phyloP scores from a whole-genome alignment of 164 flowering plant species.

The Vitis rotundifolia region DNA sequence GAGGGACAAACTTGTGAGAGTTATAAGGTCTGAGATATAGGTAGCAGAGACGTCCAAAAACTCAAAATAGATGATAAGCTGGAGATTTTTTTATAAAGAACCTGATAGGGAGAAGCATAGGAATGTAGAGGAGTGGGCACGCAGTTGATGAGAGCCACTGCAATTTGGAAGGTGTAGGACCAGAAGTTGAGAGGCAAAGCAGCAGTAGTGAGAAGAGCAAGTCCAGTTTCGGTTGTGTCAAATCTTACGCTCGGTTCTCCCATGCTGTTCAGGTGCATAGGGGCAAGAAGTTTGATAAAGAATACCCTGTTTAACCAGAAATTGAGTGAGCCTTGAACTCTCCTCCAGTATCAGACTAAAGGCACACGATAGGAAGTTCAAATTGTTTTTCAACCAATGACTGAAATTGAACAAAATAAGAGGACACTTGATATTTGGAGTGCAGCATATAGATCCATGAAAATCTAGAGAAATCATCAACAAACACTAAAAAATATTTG shows the following conservation, averaged over 20 bases:
- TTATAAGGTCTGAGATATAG: too few species aligned
- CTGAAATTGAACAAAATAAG: too few species aligned
- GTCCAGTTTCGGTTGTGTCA: slow-evolving; percentile 14
- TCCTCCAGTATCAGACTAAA: slow-evolving; percentile 15
- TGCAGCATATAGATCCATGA: too few species aligned
- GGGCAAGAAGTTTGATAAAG: slow-evolving; percentile 15
- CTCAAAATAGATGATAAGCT: too few species aligned
- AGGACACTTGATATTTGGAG: too few species aligned
- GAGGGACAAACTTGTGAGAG: too few species aligned
- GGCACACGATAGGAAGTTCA: too few species aligned
- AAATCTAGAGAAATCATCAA: too few species aligned
- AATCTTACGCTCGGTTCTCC: slow-evolving; percentile 7
- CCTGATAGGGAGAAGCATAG: neutral
- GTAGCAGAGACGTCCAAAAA: too few species aligned
- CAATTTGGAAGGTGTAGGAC: slow-evolving; percentile 19
- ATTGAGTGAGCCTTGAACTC: slow-evolving; percentile 6
- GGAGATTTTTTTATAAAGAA: neutral
- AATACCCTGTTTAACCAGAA: slow-evolving; percentile 3
- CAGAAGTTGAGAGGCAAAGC: slow-evolving; percentile 11
- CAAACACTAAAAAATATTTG: too few species aligned
- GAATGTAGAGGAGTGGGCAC: slow-evolving; percentile 6
- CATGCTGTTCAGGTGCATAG: slow-evolving; percentile 18
- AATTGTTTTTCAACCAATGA: too few species aligned
- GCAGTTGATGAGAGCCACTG: slow-evolving; percentile 16
- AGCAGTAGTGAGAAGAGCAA: slow-evolving; percentile 13